Conservation (phyloP, 139 green algal genomes). For the Chlamydomonas eustigma region DNA sequence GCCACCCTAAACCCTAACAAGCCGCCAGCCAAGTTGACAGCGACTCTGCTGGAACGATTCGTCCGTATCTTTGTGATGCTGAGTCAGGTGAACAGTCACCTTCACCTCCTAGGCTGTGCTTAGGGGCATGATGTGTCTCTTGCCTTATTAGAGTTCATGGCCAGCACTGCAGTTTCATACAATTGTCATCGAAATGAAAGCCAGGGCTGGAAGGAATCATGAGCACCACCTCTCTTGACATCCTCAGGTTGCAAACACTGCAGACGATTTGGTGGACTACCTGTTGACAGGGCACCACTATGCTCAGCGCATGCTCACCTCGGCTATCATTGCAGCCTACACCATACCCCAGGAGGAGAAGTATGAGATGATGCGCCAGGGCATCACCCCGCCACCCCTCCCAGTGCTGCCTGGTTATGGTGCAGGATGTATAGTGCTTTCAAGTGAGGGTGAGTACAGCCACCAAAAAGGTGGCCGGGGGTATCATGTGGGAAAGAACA, state of each 20-base stretch:
- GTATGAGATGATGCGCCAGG: not conserved
- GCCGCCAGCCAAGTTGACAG: conserved; percentile 28
- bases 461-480: too few relatives aligned
- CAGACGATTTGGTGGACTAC: conserved; percentile 32
- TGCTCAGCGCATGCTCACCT: conserved; percentile 19
- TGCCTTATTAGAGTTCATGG: too few relatives aligned
- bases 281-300: conserved; percentile 38
- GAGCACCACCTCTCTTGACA: too few relatives aligned
- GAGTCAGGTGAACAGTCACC: too few relatives aligned
- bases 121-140: too few relatives aligned
- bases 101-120: too few relatives aligned
- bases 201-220: too few relatives aligned
- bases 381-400: conserved; percentile 7
- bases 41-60: conserved; percentile 33
- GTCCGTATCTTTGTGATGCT: conserved; percentile 39
- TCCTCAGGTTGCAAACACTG: conserved; percentile 29
- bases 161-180: too few relatives aligned
- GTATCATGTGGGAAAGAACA: too few relatives aligned
- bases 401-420: conserved; percentile 23
- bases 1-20: conserved; percentile 22
- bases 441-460: too few relatives aligned
- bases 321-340: conserved; percentile 9
- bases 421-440: too few relatives aligned
- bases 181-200: too few relatives aligned
- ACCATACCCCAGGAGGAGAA: not conserved